Evolutionary conservation across 2,329 filamentous ascomycete genomes (phyloP), one percentile per base, ranked within the genome.

Genomic region (Phialophora tarda): DNA sequence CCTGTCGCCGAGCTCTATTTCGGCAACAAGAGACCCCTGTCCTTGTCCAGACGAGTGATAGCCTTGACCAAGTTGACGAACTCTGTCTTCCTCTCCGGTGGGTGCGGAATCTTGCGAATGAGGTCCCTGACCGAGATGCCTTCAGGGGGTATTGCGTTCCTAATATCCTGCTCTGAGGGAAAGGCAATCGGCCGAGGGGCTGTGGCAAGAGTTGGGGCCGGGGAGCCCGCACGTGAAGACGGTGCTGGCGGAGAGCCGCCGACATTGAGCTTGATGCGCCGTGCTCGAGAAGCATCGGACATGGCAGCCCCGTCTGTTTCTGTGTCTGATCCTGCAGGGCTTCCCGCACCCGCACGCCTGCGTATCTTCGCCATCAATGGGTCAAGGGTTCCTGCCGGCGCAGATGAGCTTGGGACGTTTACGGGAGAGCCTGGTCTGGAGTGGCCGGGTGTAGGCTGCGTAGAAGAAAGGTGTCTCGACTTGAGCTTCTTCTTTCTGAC

Each of bases 401-500:
- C 66, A 14, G 69, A 66, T 6, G 64, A 65, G 62, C 56, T 62
- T 21, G 66, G 64, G 5, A 68, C 59, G 44, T 69, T 68, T 23
- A 59, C 71, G 2, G 71, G 71, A 30, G 70, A 70, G 44, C 65
- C 66, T n/a, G 72, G 71, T 55, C 72, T 66, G 30, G 72, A 73
- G 14, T 62, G 55, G 21, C 67, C 63, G 82, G 63, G 77, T 78
- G 86, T 88, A 10, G 79, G 79, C 61, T 81, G 81, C 1, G 82
- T 76, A 14, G 84, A 83, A 17, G 81, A 75, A 17, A 69, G 21
- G 68, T 87, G 85, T 76, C 90, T 90, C 80, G 89, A 91, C 75
- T 90, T 87, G 81, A 91, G 92, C 80, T 95, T 93, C 71, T 90
- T 89, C 30, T 68, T 68, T 10, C 67, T 53, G 34, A 63, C 61